These are phyloP conservation scores for Alternaria longipes DNA, from an alignment of 2,329 filamentous ascomycete genomes.

Conservation along the genomic window DNA sequence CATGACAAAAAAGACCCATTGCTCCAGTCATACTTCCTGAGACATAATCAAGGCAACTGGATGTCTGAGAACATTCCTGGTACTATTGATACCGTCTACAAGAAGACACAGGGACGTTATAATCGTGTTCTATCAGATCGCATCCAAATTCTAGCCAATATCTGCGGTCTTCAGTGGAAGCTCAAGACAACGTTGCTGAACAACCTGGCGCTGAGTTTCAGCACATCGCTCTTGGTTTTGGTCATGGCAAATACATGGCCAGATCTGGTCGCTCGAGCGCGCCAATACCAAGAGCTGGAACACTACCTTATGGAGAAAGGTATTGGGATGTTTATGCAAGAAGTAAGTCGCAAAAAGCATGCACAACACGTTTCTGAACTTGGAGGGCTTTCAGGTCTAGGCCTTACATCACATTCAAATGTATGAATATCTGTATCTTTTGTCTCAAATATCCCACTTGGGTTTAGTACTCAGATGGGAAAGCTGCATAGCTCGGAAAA, in stretches of 20 bases:
- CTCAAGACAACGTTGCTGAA: not conserved
- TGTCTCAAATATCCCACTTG: too few species aligned
- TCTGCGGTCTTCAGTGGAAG: not conserved
- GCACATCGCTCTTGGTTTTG: not conserved
- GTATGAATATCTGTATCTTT: too few species aligned
- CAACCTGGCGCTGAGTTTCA: not conserved
- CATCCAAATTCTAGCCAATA: not conserved
- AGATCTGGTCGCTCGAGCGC: not conserved
- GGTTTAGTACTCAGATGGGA: too few species aligned
- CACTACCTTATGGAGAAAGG: not conserved
- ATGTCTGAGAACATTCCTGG: too few species aligned
- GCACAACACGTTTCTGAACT: too few species aligned
- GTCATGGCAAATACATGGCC: not conserved
- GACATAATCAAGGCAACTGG: too few species aligned
- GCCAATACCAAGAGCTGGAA: not conserved
- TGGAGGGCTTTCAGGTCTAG: too few species aligned
- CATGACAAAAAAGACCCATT: too few species aligned
- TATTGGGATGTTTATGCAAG: accelerated
- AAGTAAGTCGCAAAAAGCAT: not conserved
- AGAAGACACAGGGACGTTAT: not conserved
- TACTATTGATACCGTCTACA: not conserved
- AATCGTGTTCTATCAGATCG: not conserved
- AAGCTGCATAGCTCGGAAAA: too few species aligned
- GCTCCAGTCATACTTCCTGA: too few species aligned
- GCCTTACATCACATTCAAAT: too few species aligned